These are phyloP conservation scores for Marasmius oreades DNA, from an alignment of 1,284 basidiomycete species.

Conservation along the genomic window DNA sequence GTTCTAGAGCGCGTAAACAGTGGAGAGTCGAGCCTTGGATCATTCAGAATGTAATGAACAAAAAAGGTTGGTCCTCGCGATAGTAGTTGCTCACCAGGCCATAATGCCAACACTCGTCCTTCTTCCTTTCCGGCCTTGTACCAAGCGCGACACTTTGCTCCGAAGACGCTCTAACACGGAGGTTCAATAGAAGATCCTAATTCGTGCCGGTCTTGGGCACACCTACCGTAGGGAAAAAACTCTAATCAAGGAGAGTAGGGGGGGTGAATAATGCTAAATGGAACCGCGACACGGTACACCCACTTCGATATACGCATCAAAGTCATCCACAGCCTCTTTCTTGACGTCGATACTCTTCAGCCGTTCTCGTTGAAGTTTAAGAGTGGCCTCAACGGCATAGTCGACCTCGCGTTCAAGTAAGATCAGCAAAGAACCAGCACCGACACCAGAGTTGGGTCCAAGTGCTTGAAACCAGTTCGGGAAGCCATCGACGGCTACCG, in stretches of 20 bases:
- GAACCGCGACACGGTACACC: slow-evolving; percentile 3
- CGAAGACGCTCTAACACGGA: slow-evolving; percentile 51
- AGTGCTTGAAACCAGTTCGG: slow-evolving; percentile 57
- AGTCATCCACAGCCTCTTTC: slow-evolving; percentile 54
- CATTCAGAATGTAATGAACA: background rate
- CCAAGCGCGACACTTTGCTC: slow-evolving; percentile 60
- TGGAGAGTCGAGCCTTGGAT: slow-evolving; percentile 51
- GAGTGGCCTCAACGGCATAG: slow-evolving; percentile 48
- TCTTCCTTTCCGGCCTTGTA: slow-evolving; percentile 61
- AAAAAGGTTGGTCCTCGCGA: background rate
- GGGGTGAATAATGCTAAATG: background rate
- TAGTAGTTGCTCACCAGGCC: slow-evolving; percentile 44
- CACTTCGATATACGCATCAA: slow-evolving; percentile 52
- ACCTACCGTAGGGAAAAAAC: slow-evolving; percentile 46
- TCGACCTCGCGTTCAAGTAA: slow-evolving; percentile 53
- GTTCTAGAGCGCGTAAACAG: slow-evolving; percentile 40
- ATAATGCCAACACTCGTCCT: slow-evolving; percentile 53
- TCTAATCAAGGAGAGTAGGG: slow-evolving; percentile 22
- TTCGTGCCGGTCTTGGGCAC: background rate
- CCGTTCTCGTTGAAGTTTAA: slow-evolving; percentile 57
- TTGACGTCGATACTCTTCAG: slow-evolving; percentile 60
- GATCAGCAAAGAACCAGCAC: slow-evolving; percentile 48
- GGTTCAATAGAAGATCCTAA: background rate
- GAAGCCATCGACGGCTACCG: slow-evolving; percentile 53
- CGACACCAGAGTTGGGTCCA: slow-evolving; percentile 54